These are phyloP conservation scores for Solanum medicagineum DNA, from an alignment of 257 asterid genomes.

Conservation along the genomic window DNA sequence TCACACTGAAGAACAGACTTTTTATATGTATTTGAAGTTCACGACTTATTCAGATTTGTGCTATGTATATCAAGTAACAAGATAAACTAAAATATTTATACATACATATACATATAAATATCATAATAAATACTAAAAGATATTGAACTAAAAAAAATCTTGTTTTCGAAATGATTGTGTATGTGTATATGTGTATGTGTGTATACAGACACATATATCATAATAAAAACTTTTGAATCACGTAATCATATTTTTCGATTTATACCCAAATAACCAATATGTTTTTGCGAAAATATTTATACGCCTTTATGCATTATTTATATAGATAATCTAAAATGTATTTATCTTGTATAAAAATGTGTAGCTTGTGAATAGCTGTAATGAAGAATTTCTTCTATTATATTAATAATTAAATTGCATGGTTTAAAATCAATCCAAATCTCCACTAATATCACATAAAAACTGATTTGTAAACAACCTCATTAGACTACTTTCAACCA, in stretches of 20 bases:
- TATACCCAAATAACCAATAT: not conserved
- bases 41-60: not conserved
- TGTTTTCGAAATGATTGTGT: no score
- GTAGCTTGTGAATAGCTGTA: not conserved
- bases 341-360: not conserved
- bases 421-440: not conserved
- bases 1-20: not conserved
- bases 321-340: not conserved
- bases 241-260: not conserved
- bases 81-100: not conserved
- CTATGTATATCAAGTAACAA: not conserved
- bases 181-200: no score
- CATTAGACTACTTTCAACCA: not conserved
- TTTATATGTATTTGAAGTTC: not conserved
- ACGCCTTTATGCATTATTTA: not conserved
- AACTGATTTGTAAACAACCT: not conserved
- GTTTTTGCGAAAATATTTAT: not conserved
- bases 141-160: no score
- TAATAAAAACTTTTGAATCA: no score
- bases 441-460: not conserved
- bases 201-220: no score
- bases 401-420: not conserved
- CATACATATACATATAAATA: no score
- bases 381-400: not conserved
- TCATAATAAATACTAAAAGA: no score